A percentile compares a stretch with the other conserved stretches of the same genome.
These are phyloP conservation scores for Citrus inodora DNA, from an alignment of 345 rosid species.

Conservation along the genomic window DNA sequence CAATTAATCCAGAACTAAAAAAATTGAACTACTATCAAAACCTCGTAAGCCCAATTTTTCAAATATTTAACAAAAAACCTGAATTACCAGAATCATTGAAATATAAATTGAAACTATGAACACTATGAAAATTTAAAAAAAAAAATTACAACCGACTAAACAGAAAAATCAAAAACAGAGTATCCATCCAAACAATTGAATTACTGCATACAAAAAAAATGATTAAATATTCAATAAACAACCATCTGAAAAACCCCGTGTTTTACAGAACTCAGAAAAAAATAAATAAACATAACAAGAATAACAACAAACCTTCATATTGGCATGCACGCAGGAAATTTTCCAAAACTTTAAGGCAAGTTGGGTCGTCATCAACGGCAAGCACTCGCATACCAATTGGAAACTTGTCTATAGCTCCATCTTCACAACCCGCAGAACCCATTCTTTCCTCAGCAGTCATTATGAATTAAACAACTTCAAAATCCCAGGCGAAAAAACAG, in stretches of 20 bases:
- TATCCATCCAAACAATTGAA: neutral
- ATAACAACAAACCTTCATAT: conserved; percentile 47
- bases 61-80: neutral
- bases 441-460: conserved; percentile 39
- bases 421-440: conserved; percentile 21
- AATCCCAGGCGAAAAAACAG: conserved; percentile 19
- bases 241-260: neutral
- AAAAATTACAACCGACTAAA: neutral
- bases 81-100: neutral
- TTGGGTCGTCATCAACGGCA: conserved; percentile 71
- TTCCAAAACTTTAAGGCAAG: conserved; percentile 56
- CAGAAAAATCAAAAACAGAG: neutral
- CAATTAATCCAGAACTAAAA: neutral
- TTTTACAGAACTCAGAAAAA: neutral
- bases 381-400: conserved; percentile 63
- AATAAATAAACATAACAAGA: neutral
- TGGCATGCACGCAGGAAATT: conserved; percentile 55
- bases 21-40: neutral
- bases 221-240: neutral
- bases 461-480: conserved; percentile 9
- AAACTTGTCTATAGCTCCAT: conserved; percentile 30
- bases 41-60: neutral
- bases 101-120: neutral
- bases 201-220: neutral
- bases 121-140: neutral